Evolutionary conservation across 2,329 filamentous ascomycete species (phyloP).

Genomic region (Pseudogymnoascus sp.): DNA sequence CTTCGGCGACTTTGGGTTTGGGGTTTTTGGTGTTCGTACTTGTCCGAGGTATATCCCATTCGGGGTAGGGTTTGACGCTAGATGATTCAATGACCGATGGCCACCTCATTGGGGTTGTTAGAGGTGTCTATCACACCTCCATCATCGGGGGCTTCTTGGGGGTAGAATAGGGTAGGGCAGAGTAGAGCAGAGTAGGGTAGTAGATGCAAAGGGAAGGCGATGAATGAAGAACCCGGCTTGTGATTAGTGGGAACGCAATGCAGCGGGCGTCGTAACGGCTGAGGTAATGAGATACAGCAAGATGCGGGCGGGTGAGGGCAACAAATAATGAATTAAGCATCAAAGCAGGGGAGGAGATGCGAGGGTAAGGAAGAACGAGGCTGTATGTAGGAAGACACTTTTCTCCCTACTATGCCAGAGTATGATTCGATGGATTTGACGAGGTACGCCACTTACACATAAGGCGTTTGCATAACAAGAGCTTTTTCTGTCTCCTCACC

Average conservation of each 20-base stretch:
- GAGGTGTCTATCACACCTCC: slow-evolving; percentile 7
- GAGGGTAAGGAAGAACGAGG: neutral
- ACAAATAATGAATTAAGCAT: slow-evolving; percentile 3
- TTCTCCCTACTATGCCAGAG: slow-evolving; percentile 4
- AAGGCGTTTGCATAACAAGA: neutral
- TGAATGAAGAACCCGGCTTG: neutral
- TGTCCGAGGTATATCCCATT: slow-evolving; percentile 7
- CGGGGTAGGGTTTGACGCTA: slow-evolving; percentile 1
- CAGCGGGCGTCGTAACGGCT: neutral
- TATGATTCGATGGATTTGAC: neutral
- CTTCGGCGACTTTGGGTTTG: neutral
- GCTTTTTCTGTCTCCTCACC: neutral
- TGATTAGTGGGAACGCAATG: neutral
- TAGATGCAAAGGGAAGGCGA: neutral
- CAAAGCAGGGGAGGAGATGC: neutral
- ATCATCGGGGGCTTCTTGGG: neutral
- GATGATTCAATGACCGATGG: neutral
- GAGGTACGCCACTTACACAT: slow-evolving; percentile 5
- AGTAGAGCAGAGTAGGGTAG: neutral
- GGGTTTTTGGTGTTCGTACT: neutral
- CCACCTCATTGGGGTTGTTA: neutral
- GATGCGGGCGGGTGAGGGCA: neutral
- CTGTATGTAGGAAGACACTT: neutral
- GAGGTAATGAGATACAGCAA: slow-evolving; percentile 6
- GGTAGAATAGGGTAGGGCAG: neutral